Conservation (phyloP, 2,329 filamentous ascomycete species). For the Lachnellula subtilissima region DNA sequence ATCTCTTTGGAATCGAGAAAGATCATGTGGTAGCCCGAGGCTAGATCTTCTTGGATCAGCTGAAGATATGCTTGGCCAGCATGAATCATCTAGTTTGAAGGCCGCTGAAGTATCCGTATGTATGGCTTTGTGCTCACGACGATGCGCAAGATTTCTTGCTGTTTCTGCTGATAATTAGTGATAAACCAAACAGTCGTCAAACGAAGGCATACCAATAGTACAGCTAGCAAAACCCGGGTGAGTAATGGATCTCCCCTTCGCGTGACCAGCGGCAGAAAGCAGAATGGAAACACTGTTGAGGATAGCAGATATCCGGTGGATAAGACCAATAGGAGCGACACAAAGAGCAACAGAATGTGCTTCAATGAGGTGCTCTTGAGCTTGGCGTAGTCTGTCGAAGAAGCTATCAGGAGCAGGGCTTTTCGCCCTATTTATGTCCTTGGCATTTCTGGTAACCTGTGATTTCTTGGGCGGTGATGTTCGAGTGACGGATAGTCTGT, state of each 20-base stretch:
- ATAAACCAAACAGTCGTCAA: not conserved
- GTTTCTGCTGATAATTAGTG: constrained; percentile 44
- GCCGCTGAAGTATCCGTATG: constrained; percentile 23
- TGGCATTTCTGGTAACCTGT: constrained; percentile 8
- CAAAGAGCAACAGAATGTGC: constrained; percentile 47
- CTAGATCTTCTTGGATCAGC: constrained; percentile 40
- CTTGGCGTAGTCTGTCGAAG: constrained; percentile 47
- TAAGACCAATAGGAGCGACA: constrained; percentile 50
- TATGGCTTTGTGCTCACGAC: constrained; percentile 56
- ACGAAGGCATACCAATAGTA: constrained; percentile 39
- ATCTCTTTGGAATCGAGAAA: constrained; percentile 65
- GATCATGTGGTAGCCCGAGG: constrained; percentile 46
- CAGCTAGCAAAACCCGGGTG: constrained; percentile 56
- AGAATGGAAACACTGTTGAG: constrained; percentile 62
- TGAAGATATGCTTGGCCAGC: constrained; percentile 40
- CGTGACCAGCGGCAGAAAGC: constrained; percentile 55
- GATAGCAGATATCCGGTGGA: constrained; percentile 59
- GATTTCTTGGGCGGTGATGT: constrained; percentile 22
- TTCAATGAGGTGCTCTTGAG: constrained; percentile 60
- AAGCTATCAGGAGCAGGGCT: constrained; percentile 27
- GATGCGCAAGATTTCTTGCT: constrained; percentile 64
- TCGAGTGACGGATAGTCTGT: constrained; percentile 18
- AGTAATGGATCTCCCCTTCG: constrained; percentile 41
- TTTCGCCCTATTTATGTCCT: constrained; percentile 10
- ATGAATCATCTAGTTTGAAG: constrained; percentile 31